Evolutionary conservation across 306 rosid species (phyloP), one percentile per base, ranked within the genome.

Genomic region (Vigna radiata): DNA sequence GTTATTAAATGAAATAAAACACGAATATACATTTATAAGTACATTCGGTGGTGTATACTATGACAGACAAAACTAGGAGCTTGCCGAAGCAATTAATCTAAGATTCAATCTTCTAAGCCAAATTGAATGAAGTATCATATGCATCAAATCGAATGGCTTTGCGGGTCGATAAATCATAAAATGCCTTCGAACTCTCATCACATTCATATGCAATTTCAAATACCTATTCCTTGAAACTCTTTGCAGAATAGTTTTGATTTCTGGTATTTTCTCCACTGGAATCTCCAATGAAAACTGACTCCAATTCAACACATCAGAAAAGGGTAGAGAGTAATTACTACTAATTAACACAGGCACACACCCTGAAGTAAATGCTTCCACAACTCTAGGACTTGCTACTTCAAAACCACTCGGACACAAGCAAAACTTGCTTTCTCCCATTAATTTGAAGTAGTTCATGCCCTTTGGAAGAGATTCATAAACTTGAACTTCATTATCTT

Each of bases 381-480:
- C 92, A 15, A 89, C 79, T 70, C 97, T 88, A 0, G 97, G 97
- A 14, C 94, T 91, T 1, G 94, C 94, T 33, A 91, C 94, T 80
- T 89, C 97, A 21, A 58, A 77, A 6, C 94, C 97, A 54, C 97
- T 91, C 0, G 94, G 94, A 75, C 97, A 91, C 76, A 91, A 78
- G 55, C 94, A 91, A 49, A 81, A 91, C 88, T 80, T 91, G 77
- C 83, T 83, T 25, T n/a, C 59, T 1, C 83, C 89, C 86, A 91
- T 91, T 52, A 78, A n/a, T 69, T 76, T 52, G 12, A 79, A 70
- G 13, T 91, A 91, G 64, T 87, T 61, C 67, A 6, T 65, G 3
- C 75, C 79, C 60, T 68, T 81, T 2, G 86, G 82, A 17, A 87
- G 83, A 71, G 73, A 83, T 56, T 85, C 92, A 31, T 89, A 66